Conservation (phyloP, 1,284 basidiomycete genomes). For the Malassezia sp. region DNA sequence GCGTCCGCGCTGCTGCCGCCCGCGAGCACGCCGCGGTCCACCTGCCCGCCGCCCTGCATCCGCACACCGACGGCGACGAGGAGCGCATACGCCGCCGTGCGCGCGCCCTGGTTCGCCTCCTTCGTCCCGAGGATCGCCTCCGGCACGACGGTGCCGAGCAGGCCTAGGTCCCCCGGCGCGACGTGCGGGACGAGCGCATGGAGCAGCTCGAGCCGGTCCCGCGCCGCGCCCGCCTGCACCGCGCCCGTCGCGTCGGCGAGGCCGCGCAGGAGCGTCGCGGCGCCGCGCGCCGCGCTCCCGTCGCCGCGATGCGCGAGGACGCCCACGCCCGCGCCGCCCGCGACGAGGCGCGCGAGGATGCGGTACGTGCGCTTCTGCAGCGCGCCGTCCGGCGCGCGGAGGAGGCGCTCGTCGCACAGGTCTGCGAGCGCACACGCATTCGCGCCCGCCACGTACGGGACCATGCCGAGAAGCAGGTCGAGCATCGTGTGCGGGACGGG, state of each 20-base stretch:
- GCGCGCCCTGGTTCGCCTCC: constrained; percentile 85
- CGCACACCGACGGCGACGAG: constrained; percentile 84
- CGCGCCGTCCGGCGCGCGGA: constrained; percentile 59
- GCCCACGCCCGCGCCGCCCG: constrained; percentile 17
- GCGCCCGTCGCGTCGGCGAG: constrained; percentile 46
- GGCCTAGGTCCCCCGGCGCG: constrained; percentile 62
- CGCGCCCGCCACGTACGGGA: constrained; percentile 52
- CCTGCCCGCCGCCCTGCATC: constrained; percentile 75
- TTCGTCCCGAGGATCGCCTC: constrained; percentile 96
- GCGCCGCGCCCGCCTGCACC: constrained; percentile 74
- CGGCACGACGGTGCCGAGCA: constrained; percentile 78
- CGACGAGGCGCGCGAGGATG: constrained; percentile 57
- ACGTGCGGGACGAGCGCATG: constrained; percentile 62
- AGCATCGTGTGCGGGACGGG: constrained; percentile 65
- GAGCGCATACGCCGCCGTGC: constrained; percentile 78
- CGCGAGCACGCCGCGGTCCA: constrained; percentile 54
- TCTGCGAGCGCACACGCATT: constrained; percentile 49
- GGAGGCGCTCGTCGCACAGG: constrained; percentile 49
- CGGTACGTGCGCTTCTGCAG: constrained; percentile 95
- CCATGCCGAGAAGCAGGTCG: constrained; percentile 74
- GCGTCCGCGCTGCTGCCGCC: constrained; percentile 10
- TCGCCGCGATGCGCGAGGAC: constrained; percentile 12
- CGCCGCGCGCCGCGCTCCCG: constrained; percentile 14
- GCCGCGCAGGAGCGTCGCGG: constrained; percentile 26
- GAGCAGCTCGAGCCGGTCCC: constrained; percentile 66